Percentiles rank a stretch among this genome's conserved stretches.
These are phyloP conservation scores for Calonectria ilicicola DNA, from an alignment of 2,329 filamentous ascomycete genomes.

Conservation along the genomic window DNA sequence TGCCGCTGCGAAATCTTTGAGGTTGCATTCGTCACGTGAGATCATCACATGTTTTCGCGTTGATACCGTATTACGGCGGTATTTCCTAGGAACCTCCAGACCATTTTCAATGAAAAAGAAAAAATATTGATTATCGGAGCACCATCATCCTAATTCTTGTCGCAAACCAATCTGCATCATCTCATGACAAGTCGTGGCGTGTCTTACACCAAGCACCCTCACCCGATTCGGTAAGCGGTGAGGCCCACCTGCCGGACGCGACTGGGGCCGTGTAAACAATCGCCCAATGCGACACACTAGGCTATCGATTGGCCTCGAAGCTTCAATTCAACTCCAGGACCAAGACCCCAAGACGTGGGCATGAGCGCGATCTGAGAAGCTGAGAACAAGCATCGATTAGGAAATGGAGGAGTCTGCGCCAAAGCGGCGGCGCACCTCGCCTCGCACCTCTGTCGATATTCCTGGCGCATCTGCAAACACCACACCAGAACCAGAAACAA, in stretches of 20 bases:
- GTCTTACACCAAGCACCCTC: not conserved
- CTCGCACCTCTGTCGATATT: constrained; percentile 51
- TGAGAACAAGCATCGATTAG: not conserved
- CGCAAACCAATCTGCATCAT: not conserved
- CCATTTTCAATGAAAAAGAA: no score
- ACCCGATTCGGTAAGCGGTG: constrained; percentile 37
- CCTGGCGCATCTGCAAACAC: constrained; percentile 49
- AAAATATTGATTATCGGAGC: no score
- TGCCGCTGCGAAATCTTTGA: not conserved
- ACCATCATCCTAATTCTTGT: not conserved
- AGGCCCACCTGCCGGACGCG: constrained; percentile 41
- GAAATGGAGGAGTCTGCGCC: constrained; percentile 67
- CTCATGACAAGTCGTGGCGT: not conserved
- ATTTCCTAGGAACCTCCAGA: no score
- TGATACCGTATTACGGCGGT: not conserved
- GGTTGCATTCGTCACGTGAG: not conserved
- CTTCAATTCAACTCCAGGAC: constrained; percentile 1
- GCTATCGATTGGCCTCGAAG: constrained; percentile 9
- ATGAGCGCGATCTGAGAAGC: constrained; percentile 26
- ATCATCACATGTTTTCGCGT: constrained; percentile 27
- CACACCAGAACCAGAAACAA: constrained; percentile 43
- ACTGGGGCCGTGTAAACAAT: constrained; percentile 42
- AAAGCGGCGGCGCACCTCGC: constrained; percentile 74
- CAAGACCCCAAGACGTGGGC: not conserved
- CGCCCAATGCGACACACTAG: constrained; percentile 36